phyloP scores from a whole-genome alignment of 2,329 filamentous ascomycete genomes.

The Chaetothyriales sp. region DNA sequence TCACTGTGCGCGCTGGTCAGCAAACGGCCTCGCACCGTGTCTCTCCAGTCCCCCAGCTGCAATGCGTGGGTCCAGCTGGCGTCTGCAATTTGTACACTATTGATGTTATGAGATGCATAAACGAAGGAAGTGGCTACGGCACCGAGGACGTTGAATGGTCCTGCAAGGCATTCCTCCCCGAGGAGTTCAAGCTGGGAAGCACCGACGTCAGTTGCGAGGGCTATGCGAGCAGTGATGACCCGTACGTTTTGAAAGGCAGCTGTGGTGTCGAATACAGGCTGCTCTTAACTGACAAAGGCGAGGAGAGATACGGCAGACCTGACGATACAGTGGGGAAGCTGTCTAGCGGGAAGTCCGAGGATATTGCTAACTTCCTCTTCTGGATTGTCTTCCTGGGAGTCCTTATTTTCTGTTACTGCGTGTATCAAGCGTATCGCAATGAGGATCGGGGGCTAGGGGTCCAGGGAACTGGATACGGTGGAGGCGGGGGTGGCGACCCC shows the following conservation, averaged over 20 bases:
- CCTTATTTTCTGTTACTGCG: slow-evolving; percentile 17
- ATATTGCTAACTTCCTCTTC: slow-evolving; percentile 22
- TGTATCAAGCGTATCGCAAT: slow-evolving; percentile 21
- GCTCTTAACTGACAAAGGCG: slow-evolving; percentile 61
- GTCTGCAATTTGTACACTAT: slow-evolving; percentile 58
- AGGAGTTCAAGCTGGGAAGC: slow-evolving; percentile 59
- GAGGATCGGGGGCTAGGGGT: slow-evolving; percentile 12
- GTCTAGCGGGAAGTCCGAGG: background rate
- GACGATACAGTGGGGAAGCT: slow-evolving; percentile 18
- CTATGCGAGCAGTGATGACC: slow-evolving; percentile 61
- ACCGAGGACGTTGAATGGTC: slow-evolving; percentile 80
- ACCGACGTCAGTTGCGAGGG: slow-evolving; percentile 92
- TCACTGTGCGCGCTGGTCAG: slow-evolving; percentile 59
- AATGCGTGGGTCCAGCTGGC: slow-evolving; percentile 54
- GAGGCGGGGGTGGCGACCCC: slow-evolving; percentile 20
- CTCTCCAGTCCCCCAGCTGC: slow-evolving; percentile 62
- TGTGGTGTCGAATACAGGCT: slow-evolving; percentile 86
- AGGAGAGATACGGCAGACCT: slow-evolving; percentile 50
- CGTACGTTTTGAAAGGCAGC: slow-evolving; percentile 77
- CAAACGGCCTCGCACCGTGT: slow-evolving; percentile 66
- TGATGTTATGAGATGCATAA: slow-evolving; percentile 78
- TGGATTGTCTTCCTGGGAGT: slow-evolving; percentile 22
- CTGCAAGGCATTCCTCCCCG: slow-evolving; percentile 53
- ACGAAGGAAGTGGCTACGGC: slow-evolving; percentile 68
- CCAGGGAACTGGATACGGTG: slow-evolving; percentile 22